Conservation (phyloP, 2,329 filamentous ascomycete genomes). For the Fusarium agapanthi region DNA sequence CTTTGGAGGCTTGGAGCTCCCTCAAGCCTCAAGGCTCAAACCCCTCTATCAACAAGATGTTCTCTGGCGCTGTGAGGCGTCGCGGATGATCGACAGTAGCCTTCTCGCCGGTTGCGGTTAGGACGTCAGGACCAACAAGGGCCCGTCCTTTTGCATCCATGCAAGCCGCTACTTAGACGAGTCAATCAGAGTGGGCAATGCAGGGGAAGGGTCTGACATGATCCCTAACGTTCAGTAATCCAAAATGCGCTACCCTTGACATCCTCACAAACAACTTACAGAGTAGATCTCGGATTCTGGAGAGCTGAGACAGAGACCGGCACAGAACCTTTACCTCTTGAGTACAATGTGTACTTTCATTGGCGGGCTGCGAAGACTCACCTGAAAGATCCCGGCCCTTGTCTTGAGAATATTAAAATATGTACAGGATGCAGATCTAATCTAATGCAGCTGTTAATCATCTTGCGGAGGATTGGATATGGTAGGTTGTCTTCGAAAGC, state of each 20-base stretch:
- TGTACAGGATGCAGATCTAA: constrained; percentile 20
- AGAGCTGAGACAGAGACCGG: constrained; percentile 5
- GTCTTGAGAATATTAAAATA: constrained; percentile 1
- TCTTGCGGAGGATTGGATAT: background rate
- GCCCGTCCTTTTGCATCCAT: background rate
- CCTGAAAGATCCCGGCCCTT: background rate
- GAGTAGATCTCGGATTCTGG: background rate
- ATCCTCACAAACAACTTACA: constrained; percentile 2
- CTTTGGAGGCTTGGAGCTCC: constrained; percentile 11
- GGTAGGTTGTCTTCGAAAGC: constrained; percentile 5
- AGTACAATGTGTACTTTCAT: background rate
- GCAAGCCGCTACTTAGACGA: constrained; percentile 3
- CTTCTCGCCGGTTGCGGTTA: constrained; percentile 32
- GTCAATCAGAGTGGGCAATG: constrained; percentile 9
- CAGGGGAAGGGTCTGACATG: constrained; percentile 3
- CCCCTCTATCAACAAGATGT: constrained; percentile 6
- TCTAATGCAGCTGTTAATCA: constrained; percentile 13
- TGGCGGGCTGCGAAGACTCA: background rate
- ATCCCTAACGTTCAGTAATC: constrained; percentile 27
- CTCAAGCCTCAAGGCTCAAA: background rate
- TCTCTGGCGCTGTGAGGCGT: constrained; percentile 25
- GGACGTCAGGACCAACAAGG: constrained; percentile 5
- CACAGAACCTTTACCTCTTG: background rate
- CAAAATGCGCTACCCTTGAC: constrained; percentile 8
- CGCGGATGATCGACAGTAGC: constrained; percentile 44